Percentiles rank a stretch among this genome's conserved stretches.
These are phyloP conservation scores for Arabidopsis hybrid DNA, from an alignment of 441 rosid genomes.

Conservation along the genomic window DNA sequence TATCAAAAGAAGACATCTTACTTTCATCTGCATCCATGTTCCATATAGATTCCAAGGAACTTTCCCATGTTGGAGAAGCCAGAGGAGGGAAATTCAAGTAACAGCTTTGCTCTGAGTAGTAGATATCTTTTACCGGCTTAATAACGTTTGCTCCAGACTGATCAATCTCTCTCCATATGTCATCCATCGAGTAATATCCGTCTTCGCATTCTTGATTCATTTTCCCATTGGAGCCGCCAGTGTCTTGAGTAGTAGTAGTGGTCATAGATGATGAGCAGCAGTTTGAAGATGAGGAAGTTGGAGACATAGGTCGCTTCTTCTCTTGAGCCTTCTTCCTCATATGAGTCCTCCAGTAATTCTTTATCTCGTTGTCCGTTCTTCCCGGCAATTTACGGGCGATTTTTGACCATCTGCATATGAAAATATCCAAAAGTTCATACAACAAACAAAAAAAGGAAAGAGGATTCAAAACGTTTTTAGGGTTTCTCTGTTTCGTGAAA, in stretches of 20 bases:
- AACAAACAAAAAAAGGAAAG: not conserved
- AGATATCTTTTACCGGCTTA: slow-evolving; percentile 53
- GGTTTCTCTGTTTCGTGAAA: slow-evolving; percentile 24
- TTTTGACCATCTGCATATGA: slow-evolving; percentile 76
- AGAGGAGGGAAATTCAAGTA: slow-evolving; percentile 58
- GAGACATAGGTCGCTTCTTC: slow-evolving; percentile 58
- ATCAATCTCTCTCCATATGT: slow-evolving; percentile 94
- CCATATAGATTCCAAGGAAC: slow-evolving; percentile 66
- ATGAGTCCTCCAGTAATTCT: slow-evolving; percentile 96
- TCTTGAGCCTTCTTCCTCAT: slow-evolving; percentile 88
- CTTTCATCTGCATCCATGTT: slow-evolving; percentile 65
- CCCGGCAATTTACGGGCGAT: slow-evolving; percentile 90
- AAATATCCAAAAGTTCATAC: slow-evolving; percentile 9
- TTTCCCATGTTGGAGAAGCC: slow-evolving; percentile 72
- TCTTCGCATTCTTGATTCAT: slow-evolving; percentile 44
- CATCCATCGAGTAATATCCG: slow-evolving; percentile 73
- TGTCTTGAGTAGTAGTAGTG: slow-evolving; percentile 54
- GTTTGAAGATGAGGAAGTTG: slow-evolving; percentile 64
- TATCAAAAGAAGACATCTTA: slow-evolving; percentile 58
- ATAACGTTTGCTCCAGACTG: slow-evolving; percentile 54
- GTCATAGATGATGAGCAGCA: slow-evolving; percentile 64
- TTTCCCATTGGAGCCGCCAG: slow-evolving; percentile 60
- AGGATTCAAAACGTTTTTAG: not conserved
- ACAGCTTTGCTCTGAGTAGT: slow-evolving; percentile 55
- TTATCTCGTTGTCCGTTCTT: slow-evolving; percentile 90